phyloP scores from a whole-genome alignment of 2,329 filamentous ascomycete genomes.

The Meredithiella fracta region DNA sequence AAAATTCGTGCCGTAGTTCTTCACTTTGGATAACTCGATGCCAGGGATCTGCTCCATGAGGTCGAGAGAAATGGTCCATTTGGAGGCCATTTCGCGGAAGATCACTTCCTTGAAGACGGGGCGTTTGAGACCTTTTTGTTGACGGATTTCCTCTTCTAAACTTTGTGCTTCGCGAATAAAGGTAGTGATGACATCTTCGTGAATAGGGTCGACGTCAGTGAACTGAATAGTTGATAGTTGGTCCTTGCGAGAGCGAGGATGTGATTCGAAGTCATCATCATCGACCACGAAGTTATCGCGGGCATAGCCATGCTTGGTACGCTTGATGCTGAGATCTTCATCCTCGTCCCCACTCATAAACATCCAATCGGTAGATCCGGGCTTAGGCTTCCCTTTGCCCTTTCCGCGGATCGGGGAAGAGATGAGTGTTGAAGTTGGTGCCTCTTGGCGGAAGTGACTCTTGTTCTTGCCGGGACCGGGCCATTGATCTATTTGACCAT shows the following conservation, averaged over 20 bases:
- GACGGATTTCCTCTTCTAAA: slow-evolving; percentile 44
- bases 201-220: slow-evolving; percentile 38
- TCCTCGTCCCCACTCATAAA: slow-evolving; percentile 26
- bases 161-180: slow-evolving; percentile 49
- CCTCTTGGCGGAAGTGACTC: slow-evolving; percentile 23
- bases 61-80: slow-evolving; percentile 44
- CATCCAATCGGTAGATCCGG: slow-evolving; percentile 22
- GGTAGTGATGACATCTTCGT: slow-evolving; percentile 43
- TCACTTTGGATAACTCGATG: slow-evolving; percentile 46
- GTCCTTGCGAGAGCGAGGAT: not conserved
- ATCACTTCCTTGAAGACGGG: slow-evolving; percentile 53
- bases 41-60: slow-evolving; percentile 47
- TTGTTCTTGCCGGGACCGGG: slow-evolving; percentile 17
- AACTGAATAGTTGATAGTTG: not conserved
- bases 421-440: slow-evolving; percentile 29
- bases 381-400: slow-evolving; percentile 12
- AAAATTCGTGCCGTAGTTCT: slow-evolving; percentile 43
- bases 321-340: slow-evolving; percentile 14
- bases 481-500: slow-evolving; percentile 16
- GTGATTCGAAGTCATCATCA: slow-evolving; percentile 29
- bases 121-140: slow-evolving; percentile 37
- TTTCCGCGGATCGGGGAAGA: slow-evolving; percentile 32
- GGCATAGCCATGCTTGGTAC: not conserved
- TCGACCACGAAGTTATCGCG: slow-evolving; percentile 17
- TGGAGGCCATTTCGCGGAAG: slow-evolving; percentile 56